A percentile compares a stretch with the other conserved stretches of the same genome.
These are phyloP conservation scores for Debaryomyces tyrocola DNA, from an alignment of 805 yeast genomes.

Conservation along the genomic window DNA sequence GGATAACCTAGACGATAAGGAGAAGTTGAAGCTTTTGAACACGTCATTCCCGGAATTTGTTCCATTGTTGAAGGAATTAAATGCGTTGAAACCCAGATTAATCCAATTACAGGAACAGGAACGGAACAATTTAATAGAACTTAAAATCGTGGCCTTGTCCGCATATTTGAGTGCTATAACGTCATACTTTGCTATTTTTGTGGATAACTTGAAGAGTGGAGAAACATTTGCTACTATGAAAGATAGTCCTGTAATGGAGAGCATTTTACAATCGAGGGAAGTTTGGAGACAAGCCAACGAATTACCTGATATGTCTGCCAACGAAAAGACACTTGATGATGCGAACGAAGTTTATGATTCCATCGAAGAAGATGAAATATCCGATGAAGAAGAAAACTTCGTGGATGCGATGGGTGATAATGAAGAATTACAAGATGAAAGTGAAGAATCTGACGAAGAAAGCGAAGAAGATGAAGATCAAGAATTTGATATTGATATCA, in stretches of 20 bases:
- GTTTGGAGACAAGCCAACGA: constrained; percentile 83
- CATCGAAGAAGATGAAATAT: constrained; percentile 3
- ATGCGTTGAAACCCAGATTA: constrained; percentile 17
- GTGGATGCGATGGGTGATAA: constrained; percentile 12
- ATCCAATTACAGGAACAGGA: constrained; percentile 8
- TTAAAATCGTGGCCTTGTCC: constrained; percentile 69
- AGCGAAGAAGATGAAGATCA: constrained; percentile 11
- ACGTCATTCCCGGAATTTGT: constrained; percentile 79
- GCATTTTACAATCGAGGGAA: constrained; percentile 77
- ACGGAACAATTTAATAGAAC: constrained; percentile 35
- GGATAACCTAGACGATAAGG: constrained; percentile 47
- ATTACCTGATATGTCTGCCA: constrained; percentile 31
- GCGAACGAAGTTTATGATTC: constrained; percentile 5
- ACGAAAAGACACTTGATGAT: constrained; percentile 3
- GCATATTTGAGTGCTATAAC: constrained; percentile 78
- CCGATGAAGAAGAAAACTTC: constrained; percentile 8
- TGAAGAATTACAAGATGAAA: constrained; percentile 12
- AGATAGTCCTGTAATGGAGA: constrained; percentile 88
- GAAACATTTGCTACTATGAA: constrained; percentile 63
- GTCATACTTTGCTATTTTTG: constrained; percentile 75
- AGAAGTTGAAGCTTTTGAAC: constrained; percentile 53
- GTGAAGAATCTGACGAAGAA: constrained; percentile 17
- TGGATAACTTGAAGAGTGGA: constrained; percentile 52
- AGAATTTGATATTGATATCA: constrained; percentile 52
- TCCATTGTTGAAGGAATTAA: constrained; percentile 69